Base-by-base conservation (phyloP, 2,329 filamentous ascomycete species). In the Colletotrichum scovillei region DNA sequence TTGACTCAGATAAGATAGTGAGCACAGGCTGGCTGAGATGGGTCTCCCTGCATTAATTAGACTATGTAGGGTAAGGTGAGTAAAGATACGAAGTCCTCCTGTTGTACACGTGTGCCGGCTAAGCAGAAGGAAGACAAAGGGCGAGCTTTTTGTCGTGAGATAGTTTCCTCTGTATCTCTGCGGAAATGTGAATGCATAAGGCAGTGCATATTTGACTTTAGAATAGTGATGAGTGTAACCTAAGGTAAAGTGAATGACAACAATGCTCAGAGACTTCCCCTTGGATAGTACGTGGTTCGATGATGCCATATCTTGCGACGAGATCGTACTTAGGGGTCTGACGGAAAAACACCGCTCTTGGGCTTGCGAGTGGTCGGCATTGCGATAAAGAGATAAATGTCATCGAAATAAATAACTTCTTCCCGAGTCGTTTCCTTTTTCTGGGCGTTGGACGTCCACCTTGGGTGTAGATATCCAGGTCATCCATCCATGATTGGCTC, bases 1-100 rank as follows among this genome's bases (percentile, higher is more conserved):
- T 14, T 64, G 30, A 64, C 8, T 30, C 22, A 65, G 63, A 65
- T 65, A 65, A 65, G 63, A 65, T 28, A 65, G 35, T 56, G 22
- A 56, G 63, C 49, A 56, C 49, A 65, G 63, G 28, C 62, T 46
- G 62, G 14, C 28, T 1, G 49, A 22, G 46, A 65, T 55, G 63
- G 63, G 63, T 65, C 63, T 56, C 63, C 28, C 8, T 38, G 35
- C 7, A 65, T 56, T 38, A 32, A 28, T n/a, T 2, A 16, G 26
- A 56, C 49, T 16, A 42, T 12, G 38, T 42, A 42, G 38, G 38
- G 38, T 42, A 19, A 42, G 38, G 32, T 35, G 32, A 35, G 32
- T 35, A 7, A 42, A 42, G 38, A 42, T 42, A 42, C 16, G 38
- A 42, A 7, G 38, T 42, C 16, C 38, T 42, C 38, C 16, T 42